Percentiles rank a stretch among this genome's conserved stretches.
Evolutionary conservation across 257 asterid genomes (phyloP).

Genomic region (Gentiana macrophylla): DNA sequence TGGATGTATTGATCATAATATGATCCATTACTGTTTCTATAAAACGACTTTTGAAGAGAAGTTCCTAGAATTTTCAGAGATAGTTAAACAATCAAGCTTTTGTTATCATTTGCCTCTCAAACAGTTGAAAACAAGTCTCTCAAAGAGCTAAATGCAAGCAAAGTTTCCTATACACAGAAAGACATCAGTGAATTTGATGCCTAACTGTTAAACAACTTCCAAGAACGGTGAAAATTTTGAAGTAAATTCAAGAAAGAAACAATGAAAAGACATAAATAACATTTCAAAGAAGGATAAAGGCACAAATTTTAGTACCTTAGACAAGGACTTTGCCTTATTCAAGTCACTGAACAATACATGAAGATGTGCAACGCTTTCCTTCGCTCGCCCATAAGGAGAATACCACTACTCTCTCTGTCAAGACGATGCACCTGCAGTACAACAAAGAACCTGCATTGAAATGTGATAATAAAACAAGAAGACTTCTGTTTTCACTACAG

Average conservation of each 20-base stretch:
- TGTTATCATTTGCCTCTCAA: too few species aligned
- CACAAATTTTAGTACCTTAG: slow-evolving; percentile 38
- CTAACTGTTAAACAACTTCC: not conserved
- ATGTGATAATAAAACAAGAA: too few species aligned
- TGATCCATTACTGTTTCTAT: too few species aligned
- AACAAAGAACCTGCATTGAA: not conserved
- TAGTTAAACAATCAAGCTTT: too few species aligned
- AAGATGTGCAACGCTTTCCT: slow-evolving; percentile 71
- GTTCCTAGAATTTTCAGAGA: too few species aligned
- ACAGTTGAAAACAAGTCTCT: too few species aligned
- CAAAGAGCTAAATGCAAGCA: too few species aligned
- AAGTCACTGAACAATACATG: slow-evolving; percentile 59
- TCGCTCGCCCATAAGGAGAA: slow-evolving; percentile 82
- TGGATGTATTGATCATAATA: too few species aligned
- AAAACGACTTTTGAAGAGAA: too few species aligned
- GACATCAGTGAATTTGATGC: not conserved
- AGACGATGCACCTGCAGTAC: slow-evolving; percentile 75
- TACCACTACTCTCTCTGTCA: slow-evolving; percentile 95
- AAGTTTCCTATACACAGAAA: too few species aligned
- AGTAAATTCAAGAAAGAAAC: not conserved
- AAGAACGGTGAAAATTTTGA: not conserved
- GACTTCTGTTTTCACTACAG: too few species aligned
- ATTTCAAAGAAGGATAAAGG: not conserved
- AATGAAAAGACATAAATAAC: too few species aligned
- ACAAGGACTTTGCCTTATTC: slow-evolving; percentile 40